phyloP scores from a whole-genome alignment of 2,329 filamentous ascomycete species.

The Talaromyces sp. region DNA sequence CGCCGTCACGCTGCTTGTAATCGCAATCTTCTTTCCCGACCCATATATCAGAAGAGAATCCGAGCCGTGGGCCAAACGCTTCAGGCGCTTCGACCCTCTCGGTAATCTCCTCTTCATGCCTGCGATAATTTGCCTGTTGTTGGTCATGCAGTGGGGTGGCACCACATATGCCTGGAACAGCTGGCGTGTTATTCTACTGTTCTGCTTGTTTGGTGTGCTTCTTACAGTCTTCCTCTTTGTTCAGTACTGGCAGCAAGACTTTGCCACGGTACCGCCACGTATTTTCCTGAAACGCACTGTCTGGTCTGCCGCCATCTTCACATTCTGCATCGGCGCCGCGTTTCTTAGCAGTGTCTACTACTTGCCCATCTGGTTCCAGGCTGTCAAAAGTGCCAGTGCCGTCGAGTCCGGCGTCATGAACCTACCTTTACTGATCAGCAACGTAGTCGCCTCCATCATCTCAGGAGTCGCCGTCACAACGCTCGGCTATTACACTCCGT shows the following conservation, averaged over 20 bases:
- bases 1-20: constrained; percentile 29
- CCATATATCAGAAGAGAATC: constrained; percentile 23
- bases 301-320: constrained; percentile 40
- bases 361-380: constrained; percentile 45
- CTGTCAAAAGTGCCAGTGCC: constrained; percentile 33
- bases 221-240: constrained; percentile 39
- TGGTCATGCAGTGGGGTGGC: constrained; percentile 45
- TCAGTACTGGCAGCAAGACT: constrained; percentile 31
- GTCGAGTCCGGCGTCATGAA: constrained; percentile 39
- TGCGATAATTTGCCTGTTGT: constrained; percentile 45
- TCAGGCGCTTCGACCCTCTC: constrained; percentile 37
- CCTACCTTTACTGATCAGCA: constrained; percentile 39
- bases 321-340: constrained; percentile 25
- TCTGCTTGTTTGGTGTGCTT: constrained; percentile 50
- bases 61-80: constrained; percentile 22
- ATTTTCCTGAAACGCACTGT: constrained; percentile 46
- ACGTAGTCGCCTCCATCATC: constrained; percentile 28
- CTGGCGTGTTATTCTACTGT: constrained; percentile 45
- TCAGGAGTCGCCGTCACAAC: constrained; percentile 28
- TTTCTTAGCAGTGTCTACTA: constrained; percentile 38
- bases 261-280: constrained; percentile 44
- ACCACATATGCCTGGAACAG: constrained; percentile 45
- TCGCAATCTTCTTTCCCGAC: constrained; percentile 31
- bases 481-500: constrained; percentile 28
- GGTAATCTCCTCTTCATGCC: constrained; percentile 47